Evolutionary conservation across 345 rosid species (phyloP).

Genomic region (Punica granatum): DNA sequence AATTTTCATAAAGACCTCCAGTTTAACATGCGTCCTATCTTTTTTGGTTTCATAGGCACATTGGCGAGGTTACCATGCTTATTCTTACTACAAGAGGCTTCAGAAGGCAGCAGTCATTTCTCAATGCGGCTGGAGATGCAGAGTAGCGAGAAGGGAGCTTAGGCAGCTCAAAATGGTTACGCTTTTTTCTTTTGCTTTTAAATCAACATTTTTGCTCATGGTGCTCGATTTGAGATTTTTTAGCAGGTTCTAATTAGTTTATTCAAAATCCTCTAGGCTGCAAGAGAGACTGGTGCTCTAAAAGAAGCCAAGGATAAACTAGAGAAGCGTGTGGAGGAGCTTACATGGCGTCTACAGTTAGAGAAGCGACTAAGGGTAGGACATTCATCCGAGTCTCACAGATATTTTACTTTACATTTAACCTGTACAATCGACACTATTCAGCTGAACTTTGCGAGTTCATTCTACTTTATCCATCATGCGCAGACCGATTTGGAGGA

Average conservation of each 20-base stretch:
- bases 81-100: constrained; percentile 73
- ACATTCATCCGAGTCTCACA: not conserved
- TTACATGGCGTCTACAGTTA: constrained; percentile 89
- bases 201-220: not conserved
- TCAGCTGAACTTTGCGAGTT: not conserved
- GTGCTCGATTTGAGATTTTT: not conserved
- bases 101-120: constrained; percentile 66
- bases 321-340: constrained; percentile 98
- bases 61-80: constrained; percentile 55
- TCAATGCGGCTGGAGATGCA: constrained; percentile 98
- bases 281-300: constrained; percentile 92
- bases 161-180: constrained; percentile 85
- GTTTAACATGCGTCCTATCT: constrained; percentile 5
- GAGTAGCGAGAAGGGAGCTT: constrained; percentile 90
- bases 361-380: constrained; percentile 93
- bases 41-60: constrained; percentile 42
- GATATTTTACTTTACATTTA: not conserved
- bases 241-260: not conserved
- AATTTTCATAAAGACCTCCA: no score
- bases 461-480: constrained; percentile 10
- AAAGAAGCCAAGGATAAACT: constrained; percentile 89
- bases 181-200: not conserved
- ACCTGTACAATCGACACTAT: not conserved
- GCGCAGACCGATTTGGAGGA: constrained; percentile 87
- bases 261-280: constrained; percentile 46